Conservation (phyloP, 768 basidiomycete genomes). For the Boletus barrowsii region DNA sequence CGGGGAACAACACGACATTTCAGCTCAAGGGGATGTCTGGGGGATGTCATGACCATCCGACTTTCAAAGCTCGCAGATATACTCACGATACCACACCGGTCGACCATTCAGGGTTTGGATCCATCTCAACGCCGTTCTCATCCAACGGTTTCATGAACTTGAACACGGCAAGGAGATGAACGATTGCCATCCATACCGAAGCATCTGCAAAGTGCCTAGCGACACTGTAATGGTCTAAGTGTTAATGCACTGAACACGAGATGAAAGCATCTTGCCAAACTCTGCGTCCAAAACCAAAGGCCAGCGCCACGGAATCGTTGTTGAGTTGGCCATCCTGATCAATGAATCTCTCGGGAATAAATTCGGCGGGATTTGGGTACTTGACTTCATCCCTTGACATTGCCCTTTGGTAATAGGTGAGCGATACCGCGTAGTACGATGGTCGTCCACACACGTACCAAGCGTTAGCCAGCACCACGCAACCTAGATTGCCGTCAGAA, state of each 20-base stretch:
- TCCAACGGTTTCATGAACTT: constrained; percentile 30
- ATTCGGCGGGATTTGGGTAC: constrained; percentile 27
- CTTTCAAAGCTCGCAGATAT: neutral
- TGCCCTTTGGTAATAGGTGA: constrained; percentile 23
- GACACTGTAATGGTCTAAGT: constrained; percentile 18
- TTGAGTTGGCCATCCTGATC: constrained; percentile 23
- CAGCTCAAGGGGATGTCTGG: constrained; percentile 29
- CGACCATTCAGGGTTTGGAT: constrained; percentile 27
- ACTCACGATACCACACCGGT: constrained; percentile 30
- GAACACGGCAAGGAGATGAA: constrained; percentile 29
- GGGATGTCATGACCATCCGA: neutral
- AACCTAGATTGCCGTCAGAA: constrained; percentile 24
- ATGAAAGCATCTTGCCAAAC: constrained; percentile 16
- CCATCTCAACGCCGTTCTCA: constrained; percentile 23
- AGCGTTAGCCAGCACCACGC: constrained; percentile 28
- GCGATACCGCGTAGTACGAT: neutral
- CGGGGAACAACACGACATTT: constrained; percentile 27
- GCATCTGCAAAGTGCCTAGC: constrained; percentile 31
- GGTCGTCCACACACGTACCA: constrained; percentile 18
- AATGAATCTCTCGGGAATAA: constrained; percentile 30
- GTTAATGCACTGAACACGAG: neutral
- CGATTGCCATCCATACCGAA: constrained; percentile 32
- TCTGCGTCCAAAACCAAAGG: constrained; percentile 32
- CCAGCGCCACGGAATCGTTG: constrained; percentile 18
- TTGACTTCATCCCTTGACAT: constrained; percentile 28